phyloP scores from a whole-genome alignment of 2,329 filamentous ascomycete genomes.

The Clonostachys byssicola region DNA sequence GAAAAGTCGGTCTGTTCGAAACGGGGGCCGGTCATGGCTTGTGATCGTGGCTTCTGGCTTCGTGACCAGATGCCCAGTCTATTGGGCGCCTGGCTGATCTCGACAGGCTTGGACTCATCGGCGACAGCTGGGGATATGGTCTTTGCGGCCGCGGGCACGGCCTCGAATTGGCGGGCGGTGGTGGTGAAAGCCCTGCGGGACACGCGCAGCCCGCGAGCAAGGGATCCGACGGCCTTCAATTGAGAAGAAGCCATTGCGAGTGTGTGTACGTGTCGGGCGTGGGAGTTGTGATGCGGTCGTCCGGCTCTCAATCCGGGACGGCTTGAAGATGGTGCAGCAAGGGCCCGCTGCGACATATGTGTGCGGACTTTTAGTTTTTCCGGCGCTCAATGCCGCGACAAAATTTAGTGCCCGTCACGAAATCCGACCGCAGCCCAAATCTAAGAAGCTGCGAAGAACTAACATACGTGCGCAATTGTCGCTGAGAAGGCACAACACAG shows the following conservation, averaged over 20 bases:
- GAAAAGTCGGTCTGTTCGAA: slow-evolving; percentile 98
- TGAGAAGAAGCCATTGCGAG: slow-evolving; percentile 38
- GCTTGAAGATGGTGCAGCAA: too few relatives aligned
- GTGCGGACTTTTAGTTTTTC: slow-evolving; percentile 1
- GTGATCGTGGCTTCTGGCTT: slow-evolving; percentile 75
- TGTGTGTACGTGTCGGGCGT: slow-evolving; percentile 1
- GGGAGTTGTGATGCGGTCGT: slow-evolving; percentile 4
- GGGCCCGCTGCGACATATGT: not conserved
- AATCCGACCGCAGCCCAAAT: too few relatives aligned
- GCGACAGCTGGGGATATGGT: slow-evolving; percentile 36
- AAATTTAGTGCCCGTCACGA: too few relatives aligned
- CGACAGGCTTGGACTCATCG: slow-evolving; percentile 35
- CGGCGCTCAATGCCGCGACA: not conserved
- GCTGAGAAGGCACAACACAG: not conserved
- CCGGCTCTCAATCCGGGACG: too few relatives aligned
- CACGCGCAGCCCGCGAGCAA: slow-evolving; percentile 38
- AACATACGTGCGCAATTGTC: not conserved
- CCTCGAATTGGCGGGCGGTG: slow-evolving; percentile 41
- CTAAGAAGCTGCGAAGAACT: too few relatives aligned
- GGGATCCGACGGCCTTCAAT: slow-evolving; percentile 37
- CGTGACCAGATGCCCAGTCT: slow-evolving; percentile 74
- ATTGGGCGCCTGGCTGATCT: slow-evolving; percentile 81
- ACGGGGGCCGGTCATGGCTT: slow-evolving; percentile 88
- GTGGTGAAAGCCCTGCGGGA: slow-evolving; percentile 42
- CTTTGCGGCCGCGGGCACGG: slow-evolving; percentile 29